These are phyloP conservation scores for Sporisorium graminicola DNA, from an alignment of 1,284 basidiomycete species.

Conservation along the genomic window DNA sequence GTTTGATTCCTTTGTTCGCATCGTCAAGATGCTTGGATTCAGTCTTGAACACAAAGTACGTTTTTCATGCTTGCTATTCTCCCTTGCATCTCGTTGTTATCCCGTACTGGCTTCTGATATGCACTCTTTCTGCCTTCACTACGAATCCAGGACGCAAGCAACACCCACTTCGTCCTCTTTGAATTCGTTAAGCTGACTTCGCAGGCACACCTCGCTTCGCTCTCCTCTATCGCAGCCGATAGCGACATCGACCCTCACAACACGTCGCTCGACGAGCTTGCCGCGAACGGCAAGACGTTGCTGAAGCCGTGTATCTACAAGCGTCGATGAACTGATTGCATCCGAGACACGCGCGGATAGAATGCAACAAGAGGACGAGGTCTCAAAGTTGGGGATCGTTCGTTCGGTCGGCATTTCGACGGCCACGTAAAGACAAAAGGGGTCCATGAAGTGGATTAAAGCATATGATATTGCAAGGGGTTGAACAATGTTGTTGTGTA, in stretches of 20 bases:
- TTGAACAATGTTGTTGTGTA: neutral
- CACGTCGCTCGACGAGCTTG: slow-evolving; percentile 69
- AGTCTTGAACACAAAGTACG: slow-evolving; percentile 75
- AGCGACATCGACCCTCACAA: slow-evolving; percentile 6
- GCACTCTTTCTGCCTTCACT: neutral
- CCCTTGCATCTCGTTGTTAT: neutral
- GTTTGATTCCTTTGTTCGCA: slow-evolving; percentile 78
- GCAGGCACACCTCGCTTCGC: neutral
- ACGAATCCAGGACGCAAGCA: slow-evolving; percentile 38
- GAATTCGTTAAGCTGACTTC: slow-evolving; percentile 49
- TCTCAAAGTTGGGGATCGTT: neutral
- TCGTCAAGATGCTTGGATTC: slow-evolving; percentile 85
- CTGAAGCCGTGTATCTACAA: slow-evolving; percentile 98
- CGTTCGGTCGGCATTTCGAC: no score
- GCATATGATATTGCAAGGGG: neutral
- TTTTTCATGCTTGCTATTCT: neutral
- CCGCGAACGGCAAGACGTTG: slow-evolving; percentile 75
- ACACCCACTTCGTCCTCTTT: slow-evolving; percentile 61
- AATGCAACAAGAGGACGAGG: no score
- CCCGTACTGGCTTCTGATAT: neutral
- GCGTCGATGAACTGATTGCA: slow-evolving; percentile 75
- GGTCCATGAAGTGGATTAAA: no score
- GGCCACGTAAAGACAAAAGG: no score
- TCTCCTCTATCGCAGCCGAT: neutral
- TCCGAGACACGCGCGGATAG: neutral